Evolutionary conservation across 2,329 filamentous ascomycete species (phyloP).

Genomic region (Fusarium denticulatum): DNA sequence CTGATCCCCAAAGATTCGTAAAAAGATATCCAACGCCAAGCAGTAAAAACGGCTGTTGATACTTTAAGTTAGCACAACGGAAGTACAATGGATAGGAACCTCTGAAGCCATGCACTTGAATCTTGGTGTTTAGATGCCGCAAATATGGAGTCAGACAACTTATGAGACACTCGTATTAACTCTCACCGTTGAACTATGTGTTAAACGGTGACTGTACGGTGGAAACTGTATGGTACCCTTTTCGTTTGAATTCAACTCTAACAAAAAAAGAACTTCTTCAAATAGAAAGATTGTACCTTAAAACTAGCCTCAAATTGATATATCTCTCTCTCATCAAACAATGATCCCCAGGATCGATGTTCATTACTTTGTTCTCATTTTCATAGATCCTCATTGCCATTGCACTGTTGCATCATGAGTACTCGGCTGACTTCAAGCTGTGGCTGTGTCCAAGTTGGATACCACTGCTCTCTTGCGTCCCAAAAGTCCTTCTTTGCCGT

Average conservation of each 20-base stretch:
- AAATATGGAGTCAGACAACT: background rate
- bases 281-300: background rate
- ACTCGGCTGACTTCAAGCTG: slow-evolving; percentile 76
- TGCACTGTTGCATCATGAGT: slow-evolving; percentile 75
- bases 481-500: slow-evolving; percentile 82
- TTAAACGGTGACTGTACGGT: background rate
- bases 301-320: background rate
- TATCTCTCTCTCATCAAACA: background rate
- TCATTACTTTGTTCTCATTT: background rate
- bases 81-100: background rate
- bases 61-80: background rate
- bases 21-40: background rate
- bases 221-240: background rate
- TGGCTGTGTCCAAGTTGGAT: slow-evolving; percentile 75
- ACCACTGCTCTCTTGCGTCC: slow-evolving; percentile 72
- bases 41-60: background rate
- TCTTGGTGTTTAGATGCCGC: background rate
- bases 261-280: background rate
- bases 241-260: background rate
- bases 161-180: background rate
- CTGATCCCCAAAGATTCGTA: background rate
- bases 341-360: background rate
- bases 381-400: slow-evolving; percentile 62
- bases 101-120: background rate
- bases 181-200: background rate